A percentile compares a stretch with the other conserved stretches of the same genome.
Evolutionary conservation across 352 stramenopile genomes (phyloP).

Genomic region (Phytophthora lateralis): DNA sequence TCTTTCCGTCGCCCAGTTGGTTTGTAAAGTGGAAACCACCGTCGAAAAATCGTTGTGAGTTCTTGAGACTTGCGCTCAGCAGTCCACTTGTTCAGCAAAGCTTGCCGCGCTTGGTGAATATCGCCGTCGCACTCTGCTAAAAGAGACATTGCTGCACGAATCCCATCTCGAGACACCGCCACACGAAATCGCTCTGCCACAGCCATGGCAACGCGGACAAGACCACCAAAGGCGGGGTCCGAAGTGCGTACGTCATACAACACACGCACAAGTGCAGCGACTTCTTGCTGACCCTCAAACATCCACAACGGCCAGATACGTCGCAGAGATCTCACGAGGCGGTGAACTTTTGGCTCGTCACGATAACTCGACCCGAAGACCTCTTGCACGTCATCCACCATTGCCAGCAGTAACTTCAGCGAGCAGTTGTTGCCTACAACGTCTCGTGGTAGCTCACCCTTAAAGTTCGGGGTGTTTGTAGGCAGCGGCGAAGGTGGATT

Average conservation of each 20-base stretch:
- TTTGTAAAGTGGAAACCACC: constrained; percentile 52
- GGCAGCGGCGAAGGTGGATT: constrained; percentile 23
- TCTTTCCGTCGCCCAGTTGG: constrained; percentile 3
- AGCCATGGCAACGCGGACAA: constrained; percentile 63
- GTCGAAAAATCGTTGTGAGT: constrained; percentile 49
- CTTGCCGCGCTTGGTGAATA: constrained; percentile 37
- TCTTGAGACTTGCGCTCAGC: constrained; percentile 50
- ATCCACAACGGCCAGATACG: constrained; percentile 82
- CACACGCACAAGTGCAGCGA: constrained; percentile 62
- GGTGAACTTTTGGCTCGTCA: constrained; percentile 69
- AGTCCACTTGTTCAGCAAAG: constrained; percentile 40
- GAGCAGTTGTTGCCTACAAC: constrained; percentile 39
- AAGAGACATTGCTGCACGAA: constrained; percentile 49
- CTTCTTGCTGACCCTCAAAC: constrained; percentile 68
- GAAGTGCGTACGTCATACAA: constrained; percentile 65
- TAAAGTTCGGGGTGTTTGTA: constrained; percentile 69
- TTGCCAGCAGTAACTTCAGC: constrained; percentile 57
- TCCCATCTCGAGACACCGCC: constrained; percentile 42
- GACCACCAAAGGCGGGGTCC: constrained; percentile 61
- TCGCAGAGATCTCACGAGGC: constrained; percentile 54
- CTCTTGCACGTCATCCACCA: constrained; percentile 63
- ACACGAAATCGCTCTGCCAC: constrained; percentile 54
- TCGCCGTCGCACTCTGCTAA: constrained; percentile 41
- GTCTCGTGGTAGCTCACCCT: constrained; percentile 57
- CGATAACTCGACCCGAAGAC: constrained; percentile 66